Evolutionary conservation across 768 basidiomycete species (phyloP), one percentile per base, ranked within the genome.

Genomic region (Agaricus subrufescens): DNA sequence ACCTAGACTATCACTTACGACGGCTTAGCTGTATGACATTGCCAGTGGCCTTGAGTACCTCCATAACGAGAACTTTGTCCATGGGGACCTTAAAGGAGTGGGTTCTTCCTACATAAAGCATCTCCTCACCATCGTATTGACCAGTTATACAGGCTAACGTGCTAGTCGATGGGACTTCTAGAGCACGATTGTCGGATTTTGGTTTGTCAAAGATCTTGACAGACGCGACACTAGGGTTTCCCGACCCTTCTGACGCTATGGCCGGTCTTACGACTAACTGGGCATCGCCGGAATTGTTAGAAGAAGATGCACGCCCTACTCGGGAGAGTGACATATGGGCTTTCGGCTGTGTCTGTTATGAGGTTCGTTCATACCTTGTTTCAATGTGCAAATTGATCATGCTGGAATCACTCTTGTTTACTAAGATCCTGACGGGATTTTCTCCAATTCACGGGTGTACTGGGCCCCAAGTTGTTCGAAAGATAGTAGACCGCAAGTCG

Each of bases 221-320:
- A 25, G 51, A 40, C 23, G 50, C 39, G 29, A 54, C 39, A 6
- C 23, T 54, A 12, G 43, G 42, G n/a, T 37, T 29, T 37, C 42
- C 49, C 6, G 42, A 40, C 15, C 19, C 47, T 4, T 29, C 23
- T 9, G 49, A 23, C 6, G 25, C 27, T 15, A 14, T 10, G 43
- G 8, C 12, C 11, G 50, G 54, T 15, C 40, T 31, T 37, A 49
- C 53, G 12, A 12, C 43, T 26, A 38, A 60, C 37, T 63, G 62
- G 62, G 54, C 52, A 34, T 61, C 62, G 29, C 62, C 62, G 4
- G 62, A 63, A 39, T 38, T 62, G 19, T n/a, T 60, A 78, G 86
- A 27, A n/a, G 53, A 58, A 7, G 40, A 46, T 1, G 2, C 37
- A 15, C 29, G 23, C 27, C 42, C 45, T 37, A 30, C 34, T 43